phyloP scores from a whole-genome alignment of 73 alveolate species.

The Diophrys appendiculata region DNA sequence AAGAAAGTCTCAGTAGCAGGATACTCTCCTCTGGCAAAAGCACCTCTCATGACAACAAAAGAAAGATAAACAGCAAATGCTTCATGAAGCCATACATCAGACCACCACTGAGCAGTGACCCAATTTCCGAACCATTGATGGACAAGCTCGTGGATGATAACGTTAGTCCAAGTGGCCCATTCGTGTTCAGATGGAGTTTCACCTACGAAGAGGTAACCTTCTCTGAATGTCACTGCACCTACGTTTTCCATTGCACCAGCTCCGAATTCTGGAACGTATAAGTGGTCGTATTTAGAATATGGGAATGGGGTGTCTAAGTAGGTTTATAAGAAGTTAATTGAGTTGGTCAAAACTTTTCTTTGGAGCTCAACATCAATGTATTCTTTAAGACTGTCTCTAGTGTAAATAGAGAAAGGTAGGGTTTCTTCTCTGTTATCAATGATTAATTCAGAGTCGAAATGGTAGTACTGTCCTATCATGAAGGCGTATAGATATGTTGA shows the following conservation, averaged over 20 bases:
- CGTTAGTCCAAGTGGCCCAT: conserved; percentile 74
- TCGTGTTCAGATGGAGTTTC: conserved; percentile 67
- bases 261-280: conserved; percentile 91
- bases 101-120: conserved; percentile 99
- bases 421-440: conserved; percentile 47
- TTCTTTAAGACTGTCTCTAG: conserved; percentile 76
- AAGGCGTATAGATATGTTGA: conserved; percentile 71
- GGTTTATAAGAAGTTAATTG: conserved; percentile 73
- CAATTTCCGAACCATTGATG: conserved; percentile 99
- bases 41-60: conserved; percentile 39
- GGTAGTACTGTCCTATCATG: conserved; percentile 72
- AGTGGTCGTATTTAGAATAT: conserved; percentile 86
- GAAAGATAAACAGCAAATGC: conserved; percentile 95
- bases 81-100: conserved; percentile 98
- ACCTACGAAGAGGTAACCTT: conserved; percentile 80
- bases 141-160: conserved; percentile 91
- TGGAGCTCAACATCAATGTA: conserved; percentile 57
- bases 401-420: conserved; percentile 75
- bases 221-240: conserved; percentile 95
- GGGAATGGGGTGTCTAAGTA: conserved; percentile 81
- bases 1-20: neutral
- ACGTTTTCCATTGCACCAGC: conserved; percentile 98
- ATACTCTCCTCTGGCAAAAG: neutral
- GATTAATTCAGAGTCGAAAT: conserved; percentile 51
- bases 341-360: conserved; percentile 41